phyloP scores from a whole-genome alignment of 2,329 filamentous ascomycete species.

The Chrysosphaeria jannelii region DNA sequence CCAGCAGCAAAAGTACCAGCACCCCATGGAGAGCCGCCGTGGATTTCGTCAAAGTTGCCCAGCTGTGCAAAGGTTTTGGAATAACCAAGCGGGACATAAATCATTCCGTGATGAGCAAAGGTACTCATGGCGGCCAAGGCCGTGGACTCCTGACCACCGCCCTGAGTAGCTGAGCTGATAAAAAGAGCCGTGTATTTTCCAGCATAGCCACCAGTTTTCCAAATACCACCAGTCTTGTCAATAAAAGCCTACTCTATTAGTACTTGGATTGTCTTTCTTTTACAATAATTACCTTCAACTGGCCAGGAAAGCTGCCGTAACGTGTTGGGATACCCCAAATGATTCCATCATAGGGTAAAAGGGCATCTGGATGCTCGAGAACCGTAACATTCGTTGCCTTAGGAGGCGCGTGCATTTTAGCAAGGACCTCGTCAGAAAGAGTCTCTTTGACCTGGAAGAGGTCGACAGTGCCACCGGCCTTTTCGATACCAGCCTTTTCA shows the following conservation, averaged over 20 bases:
- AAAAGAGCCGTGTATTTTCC: constrained; percentile 86
- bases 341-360: constrained; percentile 60
- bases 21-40: constrained; percentile 75
- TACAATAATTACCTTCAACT: constrained; percentile 37
- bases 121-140: constrained; percentile 57
- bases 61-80: constrained; percentile 44
- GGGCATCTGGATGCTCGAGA: constrained; percentile 21
- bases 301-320: constrained; percentile 88
- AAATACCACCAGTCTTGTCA: constrained; percentile 71
- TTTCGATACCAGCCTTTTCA: constrained; percentile 70
- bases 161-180: constrained; percentile 54
- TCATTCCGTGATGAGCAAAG: constrained; percentile 73
- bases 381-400: constrained; percentile 39
- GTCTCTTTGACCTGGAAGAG: constrained; percentile 79
- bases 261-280: too few species aligned
- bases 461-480: constrained; percentile 54
- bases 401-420: constrained; percentile 69
- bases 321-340: constrained; percentile 86
- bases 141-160: constrained; percentile 84
- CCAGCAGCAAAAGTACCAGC: constrained; percentile 59
- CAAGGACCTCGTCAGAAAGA: constrained; percentile 50
- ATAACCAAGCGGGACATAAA: constrained; percentile 90
- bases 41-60: constrained; percentile 44
- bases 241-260: constrained; percentile 28
- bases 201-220: constrained; percentile 44